A percentile compares a stretch with the other conserved stretches of the same genome.
Evolutionary conservation across 2,329 filamentous ascomycete species (phyloP).

Genomic region (Xylogone sp.): DNA sequence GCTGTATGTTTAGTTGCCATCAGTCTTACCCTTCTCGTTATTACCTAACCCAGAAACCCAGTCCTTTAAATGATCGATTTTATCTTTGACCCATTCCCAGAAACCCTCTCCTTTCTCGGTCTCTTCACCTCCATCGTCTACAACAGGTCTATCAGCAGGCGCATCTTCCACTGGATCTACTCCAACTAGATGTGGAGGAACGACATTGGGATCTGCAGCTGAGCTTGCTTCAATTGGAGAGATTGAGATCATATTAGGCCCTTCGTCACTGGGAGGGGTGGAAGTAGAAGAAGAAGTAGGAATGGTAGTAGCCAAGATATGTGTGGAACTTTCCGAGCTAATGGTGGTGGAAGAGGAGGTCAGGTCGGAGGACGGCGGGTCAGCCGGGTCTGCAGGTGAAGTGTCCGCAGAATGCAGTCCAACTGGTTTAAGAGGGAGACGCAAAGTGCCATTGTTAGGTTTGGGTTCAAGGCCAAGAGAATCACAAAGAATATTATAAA

Average conservation of each 20-base stretch:
- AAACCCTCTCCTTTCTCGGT: conserved; percentile 30
- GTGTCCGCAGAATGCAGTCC: conserved; percentile 48
- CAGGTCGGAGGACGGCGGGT: conserved; percentile 35
- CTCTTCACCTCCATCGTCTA: conserved; percentile 18
- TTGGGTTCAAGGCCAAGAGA: conserved; percentile 69
- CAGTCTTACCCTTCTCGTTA: background rate
- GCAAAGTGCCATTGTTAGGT: conserved; percentile 84
- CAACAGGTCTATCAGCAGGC: conserved; percentile 18
- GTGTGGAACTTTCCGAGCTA: conserved; percentile 11
- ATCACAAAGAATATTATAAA: conserved; percentile 94
- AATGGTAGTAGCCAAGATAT: background rate
- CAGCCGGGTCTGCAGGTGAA: conserved; percentile 45
- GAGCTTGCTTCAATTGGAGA: conserved; percentile 24
- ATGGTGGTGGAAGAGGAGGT: conserved; percentile 2
- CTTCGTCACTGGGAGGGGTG: conserved; percentile 7
- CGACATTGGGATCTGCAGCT: conserved; percentile 20
- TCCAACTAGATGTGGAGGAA: conserved; percentile 22
- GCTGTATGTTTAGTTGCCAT: background rate
- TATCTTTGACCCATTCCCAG: conserved; percentile 50
- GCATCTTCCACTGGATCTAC: conserved; percentile 17
- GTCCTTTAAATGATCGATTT: conserved; percentile 36
- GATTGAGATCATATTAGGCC: conserved; percentile 19
- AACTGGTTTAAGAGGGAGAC: conserved; percentile 54
- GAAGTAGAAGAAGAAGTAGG: background rate
- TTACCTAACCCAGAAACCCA: conserved; percentile 15